Evolutionary conservation across 129 eudicot species (phyloP).

Genomic region (Erigeron canadensis): DNA sequence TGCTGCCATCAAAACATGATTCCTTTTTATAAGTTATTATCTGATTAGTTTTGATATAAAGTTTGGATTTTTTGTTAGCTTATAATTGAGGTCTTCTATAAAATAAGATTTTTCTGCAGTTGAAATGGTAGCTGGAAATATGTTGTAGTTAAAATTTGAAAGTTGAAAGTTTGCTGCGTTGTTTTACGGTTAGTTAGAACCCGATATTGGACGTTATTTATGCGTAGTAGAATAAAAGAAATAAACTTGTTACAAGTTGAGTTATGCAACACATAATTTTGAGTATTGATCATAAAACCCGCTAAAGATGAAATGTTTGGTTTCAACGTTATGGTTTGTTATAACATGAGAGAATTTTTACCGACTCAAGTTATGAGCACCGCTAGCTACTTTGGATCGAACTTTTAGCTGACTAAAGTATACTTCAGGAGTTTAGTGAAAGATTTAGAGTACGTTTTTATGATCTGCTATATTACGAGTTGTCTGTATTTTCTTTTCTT

Average conservation of each 20-base stretch:
- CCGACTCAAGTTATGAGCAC: too few species aligned
- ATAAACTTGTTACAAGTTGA: too few species aligned
- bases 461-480: neutral
- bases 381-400: too few species aligned
- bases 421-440: too few species aligned
- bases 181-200: neutral
- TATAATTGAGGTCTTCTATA: neutral
- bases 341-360: too few species aligned
- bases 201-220: neutral
- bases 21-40: neutral
- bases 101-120: neutral
- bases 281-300: too few species aligned
- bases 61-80: neutral
- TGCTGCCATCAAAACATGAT: slow-evolving; percentile 16
- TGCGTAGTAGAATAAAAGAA: too few species aligned
- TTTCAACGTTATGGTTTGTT: too few species aligned
- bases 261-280: neutral
- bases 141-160: slow-evolving; percentile 15
- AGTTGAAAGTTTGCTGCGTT: neutral
- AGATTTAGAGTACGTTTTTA: too few species aligned
- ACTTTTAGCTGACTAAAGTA: too few species aligned
- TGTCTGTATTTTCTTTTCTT: neutral
- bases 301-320: too few species aligned
- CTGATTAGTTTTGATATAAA: slow-evolving; percentile 19
- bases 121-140: neutral